Conservation (phyloP, 176 grass and related monocot species). For the Oryza glumipatula region DNA sequence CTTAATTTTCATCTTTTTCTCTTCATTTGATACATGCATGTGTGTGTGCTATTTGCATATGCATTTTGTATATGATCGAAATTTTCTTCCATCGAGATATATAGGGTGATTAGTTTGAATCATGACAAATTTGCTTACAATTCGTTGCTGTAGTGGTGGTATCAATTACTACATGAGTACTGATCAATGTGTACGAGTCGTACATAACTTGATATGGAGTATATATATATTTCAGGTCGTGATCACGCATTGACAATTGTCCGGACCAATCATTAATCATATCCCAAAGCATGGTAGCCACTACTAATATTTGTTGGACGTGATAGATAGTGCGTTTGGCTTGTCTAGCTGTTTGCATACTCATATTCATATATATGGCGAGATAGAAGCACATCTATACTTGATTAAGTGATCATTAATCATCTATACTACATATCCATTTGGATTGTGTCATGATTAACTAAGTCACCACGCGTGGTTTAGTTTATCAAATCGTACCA, state of each 20-base stretch:
- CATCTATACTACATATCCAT: neutral
- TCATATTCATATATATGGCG: too few species aligned
- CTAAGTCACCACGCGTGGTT: neutral
- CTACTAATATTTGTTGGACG: neutral
- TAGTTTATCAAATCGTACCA: neutral
- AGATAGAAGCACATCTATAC: too few species aligned
- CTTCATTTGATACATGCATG: neutral
- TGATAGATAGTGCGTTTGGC: neutral
- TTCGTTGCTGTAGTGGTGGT: neutral
- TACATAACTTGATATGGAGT: neutral
- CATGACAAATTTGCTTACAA: neutral
- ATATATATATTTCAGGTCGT: neutral
- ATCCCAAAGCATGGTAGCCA: neutral
- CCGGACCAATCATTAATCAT: neutral
- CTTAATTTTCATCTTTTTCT: neutral
- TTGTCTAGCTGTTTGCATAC: neutral
- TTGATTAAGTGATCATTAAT: too few species aligned
- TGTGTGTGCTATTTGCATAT: neutral
- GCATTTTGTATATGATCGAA: too few species aligned
- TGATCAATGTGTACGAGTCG: too few species aligned
- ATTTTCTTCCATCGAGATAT: too few species aligned
- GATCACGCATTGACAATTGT: neutral
- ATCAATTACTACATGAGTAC: neutral
- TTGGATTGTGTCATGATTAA: neutral
- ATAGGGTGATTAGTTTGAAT: neutral